These are phyloP conservation scores for Tetracladium setigerum DNA, from an alignment of 495 filamentous ascomycete species.

Conservation along the genomic window DNA sequence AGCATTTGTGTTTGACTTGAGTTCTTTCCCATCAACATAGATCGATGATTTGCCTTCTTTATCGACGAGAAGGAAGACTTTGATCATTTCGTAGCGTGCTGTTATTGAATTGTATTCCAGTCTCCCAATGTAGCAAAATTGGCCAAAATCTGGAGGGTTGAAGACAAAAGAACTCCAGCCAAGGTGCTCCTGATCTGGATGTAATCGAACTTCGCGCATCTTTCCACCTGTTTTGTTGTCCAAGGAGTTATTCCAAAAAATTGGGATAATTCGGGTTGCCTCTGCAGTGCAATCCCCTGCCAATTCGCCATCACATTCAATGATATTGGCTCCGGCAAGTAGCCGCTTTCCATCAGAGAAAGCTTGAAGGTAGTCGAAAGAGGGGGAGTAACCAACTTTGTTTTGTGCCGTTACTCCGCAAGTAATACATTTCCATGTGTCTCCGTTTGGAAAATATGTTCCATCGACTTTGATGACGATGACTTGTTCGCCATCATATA, in stretches of 20 bases:
- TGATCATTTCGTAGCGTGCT: conserved; percentile 18
- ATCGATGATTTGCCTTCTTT: not conserved
- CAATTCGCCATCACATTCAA: conserved; percentile 17
- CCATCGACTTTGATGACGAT: conserved; percentile 21
- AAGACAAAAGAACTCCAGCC: conserved; percentile 15
- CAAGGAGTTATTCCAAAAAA: conserved; percentile 16
- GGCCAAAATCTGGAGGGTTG: not conserved
- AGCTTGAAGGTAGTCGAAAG: conserved; percentile 20
- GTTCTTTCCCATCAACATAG: conserved; percentile 12
- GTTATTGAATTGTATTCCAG: conserved; percentile 16
- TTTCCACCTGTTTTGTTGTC: conserved; percentile 12
- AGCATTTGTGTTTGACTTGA: conserved; percentile 16
- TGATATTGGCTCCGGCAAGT: conserved; percentile 14
- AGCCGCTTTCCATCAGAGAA: conserved; percentile 21
- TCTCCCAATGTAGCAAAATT: conserved; percentile 12
- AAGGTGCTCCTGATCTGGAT: conserved; percentile 18
- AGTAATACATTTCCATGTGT: conserved; percentile 23
- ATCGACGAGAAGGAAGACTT: conserved; percentile 12
- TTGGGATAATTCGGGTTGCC: conserved; percentile 13
- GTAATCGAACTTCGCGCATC: conserved; percentile 16
- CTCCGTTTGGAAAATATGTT: conserved; percentile 18
- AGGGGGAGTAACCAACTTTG: not conserved
- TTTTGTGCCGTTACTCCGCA: conserved; percentile 20
- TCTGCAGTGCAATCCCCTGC: conserved; percentile 10
- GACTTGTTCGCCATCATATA: conserved; percentile 17